phyloP scores from a whole-genome alignment of 192 early-diverging fungal species.

The Linnemannia hyalina region DNA sequence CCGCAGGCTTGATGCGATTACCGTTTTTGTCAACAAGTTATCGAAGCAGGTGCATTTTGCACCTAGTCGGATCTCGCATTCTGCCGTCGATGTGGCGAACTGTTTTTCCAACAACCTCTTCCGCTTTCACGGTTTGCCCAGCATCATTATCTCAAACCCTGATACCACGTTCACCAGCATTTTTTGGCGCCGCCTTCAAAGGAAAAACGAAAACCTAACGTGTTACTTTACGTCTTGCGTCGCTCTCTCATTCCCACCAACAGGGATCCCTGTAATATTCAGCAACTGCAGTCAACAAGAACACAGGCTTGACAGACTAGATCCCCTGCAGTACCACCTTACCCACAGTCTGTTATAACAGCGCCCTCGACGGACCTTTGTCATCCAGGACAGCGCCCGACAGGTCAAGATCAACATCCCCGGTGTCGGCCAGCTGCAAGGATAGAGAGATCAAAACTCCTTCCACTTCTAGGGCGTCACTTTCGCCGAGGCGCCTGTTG shows the following conservation, averaged over 20 bases:
- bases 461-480: conserved; percentile 58
- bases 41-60: too few relatives aligned
- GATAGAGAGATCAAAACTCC: conserved; percentile 9
- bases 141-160: too few relatives aligned
- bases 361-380: neutral
- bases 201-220: too few relatives aligned
- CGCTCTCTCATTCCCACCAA: neutral
- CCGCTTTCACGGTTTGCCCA: too few relatives aligned
- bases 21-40: too few relatives aligned
- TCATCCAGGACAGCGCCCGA: conserved; percentile 15
- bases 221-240: too few relatives aligned
- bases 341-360: conserved; percentile 10
- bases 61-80: too few relatives aligned
- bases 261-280: neutral
- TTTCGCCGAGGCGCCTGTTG: conserved; percentile 58
- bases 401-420: conserved; percentile 26
- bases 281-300: conserved; percentile 16
- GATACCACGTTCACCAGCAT: too few relatives aligned
- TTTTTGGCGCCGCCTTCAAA: too few relatives aligned
- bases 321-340: conserved; percentile 12
- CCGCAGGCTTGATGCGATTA: too few relatives aligned
- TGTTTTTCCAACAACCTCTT: too few relatives aligned
- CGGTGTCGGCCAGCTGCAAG: conserved; percentile 3
- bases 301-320: neutral
- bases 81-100: too few relatives aligned